Evolutionary conservation across 2,329 filamentous ascomycete species (phyloP), one percentile per base, ranked within the genome.

Genomic region (Arthrobotrys sphaeroides): DNA sequence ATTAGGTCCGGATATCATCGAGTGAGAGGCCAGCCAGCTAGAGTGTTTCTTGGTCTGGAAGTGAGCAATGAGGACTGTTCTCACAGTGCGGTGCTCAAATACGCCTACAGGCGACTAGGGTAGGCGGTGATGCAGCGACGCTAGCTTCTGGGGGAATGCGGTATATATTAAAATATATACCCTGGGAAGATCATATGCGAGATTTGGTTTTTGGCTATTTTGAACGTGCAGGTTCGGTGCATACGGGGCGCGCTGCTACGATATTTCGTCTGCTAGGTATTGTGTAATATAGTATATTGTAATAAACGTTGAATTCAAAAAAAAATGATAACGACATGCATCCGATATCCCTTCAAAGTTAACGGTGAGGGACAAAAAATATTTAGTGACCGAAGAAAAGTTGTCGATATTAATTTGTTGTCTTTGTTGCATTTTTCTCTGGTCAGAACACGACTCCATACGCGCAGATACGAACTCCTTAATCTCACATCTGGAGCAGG

Each of bases 161-260:
- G 66, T 62, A 70, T 70, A 70, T 70, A 70, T 70, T 53, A 55
- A 62, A 61, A 42, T 43, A 61, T 45, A 69, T 55, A 62, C 55
- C 55, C 66, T 53, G 45, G 55, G 66, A 20, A 60, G 65, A 62
- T 61, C 66, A 36, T 61, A 55, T 55, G 66, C 66, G 65, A 70
- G 66, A 70, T 70, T 70, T 60, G 33, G 31, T 53, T 70, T 68
- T 55, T 70, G 66, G 66, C 66, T 70, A 70, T 70, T 70, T 53
- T 62, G 24, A 12, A 33, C 28, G 28, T 61, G 42, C 53, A 53
- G 53, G 31, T 55, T 45, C 45, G 57, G 36, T 40, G 20, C 31
- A 38, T 61, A 51, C 40, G 18, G 36, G n/a, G 16, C 55, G 51
- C 31, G 31, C 31, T 55, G 28, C 51, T 6, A 7, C 18, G n/a